A percentile compares a stretch with the other conserved stretches of the same genome.
Conservation (phyloP, 2,329 filamentous ascomycete genomes). For the Lojkania enalia region DNA sequence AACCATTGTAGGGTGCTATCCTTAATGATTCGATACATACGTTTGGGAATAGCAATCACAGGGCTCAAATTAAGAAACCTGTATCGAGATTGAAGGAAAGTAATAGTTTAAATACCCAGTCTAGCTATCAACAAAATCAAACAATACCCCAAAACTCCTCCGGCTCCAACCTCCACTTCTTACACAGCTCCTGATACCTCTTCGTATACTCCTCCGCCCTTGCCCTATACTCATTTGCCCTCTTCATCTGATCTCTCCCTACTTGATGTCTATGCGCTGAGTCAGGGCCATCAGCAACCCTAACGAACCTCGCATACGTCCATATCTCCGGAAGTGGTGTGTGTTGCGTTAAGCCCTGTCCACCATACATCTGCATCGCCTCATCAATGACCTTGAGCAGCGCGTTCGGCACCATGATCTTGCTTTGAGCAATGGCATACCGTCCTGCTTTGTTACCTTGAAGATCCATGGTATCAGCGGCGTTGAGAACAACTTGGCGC, state of each 20-base stretch:
- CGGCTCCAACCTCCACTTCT: slow-evolving; percentile 37
- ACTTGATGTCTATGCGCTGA: slow-evolving; percentile 49
- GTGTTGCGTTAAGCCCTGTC: slow-evolving; percentile 48
- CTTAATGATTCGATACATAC: too few species aligned
- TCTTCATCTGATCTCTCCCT: slow-evolving; percentile 49
- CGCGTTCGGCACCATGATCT: slow-evolving; percentile 48
- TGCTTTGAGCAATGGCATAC: slow-evolving; percentile 49
- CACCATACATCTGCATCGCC: slow-evolving; percentile 50
- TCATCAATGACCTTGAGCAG: slow-evolving; percentile 48
- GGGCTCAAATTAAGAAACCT: too few species aligned
- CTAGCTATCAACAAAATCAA: slow-evolving; percentile 13
- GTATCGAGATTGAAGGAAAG: too few species aligned
- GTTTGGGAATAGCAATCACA: too few species aligned
- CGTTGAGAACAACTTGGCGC: slow-evolving; percentile 47
- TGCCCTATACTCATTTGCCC: slow-evolving; percentile 38
- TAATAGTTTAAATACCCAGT: too few species aligned
- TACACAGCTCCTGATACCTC: slow-evolving; percentile 40
- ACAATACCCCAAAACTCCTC: slow-evolving; percentile 37
- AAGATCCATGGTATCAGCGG: slow-evolving; percentile 49
- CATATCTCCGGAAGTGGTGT: slow-evolving; percentile 49
- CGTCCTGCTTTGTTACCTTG: slow-evolving; percentile 47
- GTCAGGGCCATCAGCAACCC: slow-evolving; percentile 50
- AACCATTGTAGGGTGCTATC: too few species aligned
- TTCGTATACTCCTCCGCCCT: slow-evolving; percentile 42
- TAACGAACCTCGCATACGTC: slow-evolving; percentile 49